These are phyloP conservation scores for Salix caprea DNA, from an alignment of 345 rosid species.

Conservation along the genomic window DNA sequence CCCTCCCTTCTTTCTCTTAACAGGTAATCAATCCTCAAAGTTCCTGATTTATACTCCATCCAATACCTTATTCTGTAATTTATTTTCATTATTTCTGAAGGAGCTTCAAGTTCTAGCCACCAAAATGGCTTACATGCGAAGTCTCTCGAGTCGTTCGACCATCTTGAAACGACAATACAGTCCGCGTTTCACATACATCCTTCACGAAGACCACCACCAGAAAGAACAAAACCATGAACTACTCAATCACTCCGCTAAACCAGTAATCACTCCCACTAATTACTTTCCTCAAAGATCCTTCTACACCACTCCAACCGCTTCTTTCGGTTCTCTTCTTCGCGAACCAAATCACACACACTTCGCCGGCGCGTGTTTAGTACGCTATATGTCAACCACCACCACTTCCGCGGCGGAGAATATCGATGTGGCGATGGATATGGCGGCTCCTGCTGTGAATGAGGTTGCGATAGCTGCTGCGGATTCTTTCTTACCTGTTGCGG, in stretches of 20 bases:
- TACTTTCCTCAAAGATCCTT: background rate
- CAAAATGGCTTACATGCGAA: slow-evolving; percentile 52
- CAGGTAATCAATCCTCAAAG: background rate
- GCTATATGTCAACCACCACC: slow-evolving; percentile 53
- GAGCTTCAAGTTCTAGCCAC: background rate
- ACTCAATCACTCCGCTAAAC: background rate
- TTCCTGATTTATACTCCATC: background rate
- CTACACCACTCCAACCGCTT: slow-evolving; percentile 17
- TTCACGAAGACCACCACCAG: slow-evolving; percentile 35
- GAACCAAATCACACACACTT: slow-evolving; percentile 10
- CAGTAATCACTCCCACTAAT: slow-evolving; percentile 26
- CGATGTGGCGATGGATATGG: slow-evolving; percentile 43
- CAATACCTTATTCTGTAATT: background rate
- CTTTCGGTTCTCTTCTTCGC: slow-evolving; percentile 18
- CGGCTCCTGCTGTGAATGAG: slow-evolving; percentile 57
- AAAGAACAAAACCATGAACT: slow-evolving; percentile 6
- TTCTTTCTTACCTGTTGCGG: slow-evolving; percentile 57
- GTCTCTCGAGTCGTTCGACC: slow-evolving; percentile 47
- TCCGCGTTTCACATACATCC: slow-evolving; percentile 36
- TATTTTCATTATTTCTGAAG: background rate
- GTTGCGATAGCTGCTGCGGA: slow-evolving; percentile 75
- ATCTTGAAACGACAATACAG: slow-evolving; percentile 31
- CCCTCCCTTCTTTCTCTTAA: too few relatives aligned
- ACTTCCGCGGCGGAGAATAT: slow-evolving; percentile 45
- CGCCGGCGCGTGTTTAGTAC: slow-evolving; percentile 37